Conservation (phyloP, 352 stramenopile species). For the Globisporangium radiosum region DNA sequence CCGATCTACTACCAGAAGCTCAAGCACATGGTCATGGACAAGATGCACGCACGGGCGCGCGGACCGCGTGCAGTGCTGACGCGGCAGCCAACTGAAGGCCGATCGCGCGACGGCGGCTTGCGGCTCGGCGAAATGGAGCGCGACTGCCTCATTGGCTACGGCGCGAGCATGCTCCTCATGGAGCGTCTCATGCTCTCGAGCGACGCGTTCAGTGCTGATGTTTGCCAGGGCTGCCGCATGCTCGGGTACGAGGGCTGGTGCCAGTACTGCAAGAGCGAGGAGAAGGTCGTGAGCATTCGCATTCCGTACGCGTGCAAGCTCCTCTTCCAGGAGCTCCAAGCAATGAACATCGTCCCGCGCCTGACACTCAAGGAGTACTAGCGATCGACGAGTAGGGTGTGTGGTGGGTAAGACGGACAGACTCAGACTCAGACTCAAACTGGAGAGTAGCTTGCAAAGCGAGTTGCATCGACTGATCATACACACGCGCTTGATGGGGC, state of each 20-base stretch:
- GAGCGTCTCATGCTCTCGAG: slow-evolving; percentile 99
- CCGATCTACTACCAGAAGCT: slow-evolving; percentile 99
- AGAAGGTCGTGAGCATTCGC: slow-evolving; percentile 96
- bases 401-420: too few species aligned
- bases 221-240: slow-evolving; percentile 97
- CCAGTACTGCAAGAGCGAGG: slow-evolving; percentile 97
- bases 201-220: slow-evolving; percentile 98
- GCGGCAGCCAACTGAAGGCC: slow-evolving; percentile 98
- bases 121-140: slow-evolving; percentile 99
- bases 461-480: too few species aligned
- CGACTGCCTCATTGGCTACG: slow-evolving; percentile 99
- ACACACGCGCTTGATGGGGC: too few species aligned
- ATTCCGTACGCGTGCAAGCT: slow-evolving; percentile 99
- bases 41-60: slow-evolving; percentile 97
- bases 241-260: slow-evolving; percentile 98
- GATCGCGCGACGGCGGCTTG: slow-evolving; percentile 96
- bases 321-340: slow-evolving; percentile 97
- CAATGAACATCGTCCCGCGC: slow-evolving; percentile 99
- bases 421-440: too few species aligned
- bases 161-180: slow-evolving; percentile 98
- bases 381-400: too few species aligned
- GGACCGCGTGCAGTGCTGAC: slow-evolving; percentile 95
- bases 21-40: slow-evolving; percentile 99
- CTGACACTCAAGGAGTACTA: slow-evolving; percentile 94
- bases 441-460: too few species aligned